Base-by-base conservation (phyloP, 2,329 filamentous ascomycete species). In the Cladorrhinum sp. region DNA sequence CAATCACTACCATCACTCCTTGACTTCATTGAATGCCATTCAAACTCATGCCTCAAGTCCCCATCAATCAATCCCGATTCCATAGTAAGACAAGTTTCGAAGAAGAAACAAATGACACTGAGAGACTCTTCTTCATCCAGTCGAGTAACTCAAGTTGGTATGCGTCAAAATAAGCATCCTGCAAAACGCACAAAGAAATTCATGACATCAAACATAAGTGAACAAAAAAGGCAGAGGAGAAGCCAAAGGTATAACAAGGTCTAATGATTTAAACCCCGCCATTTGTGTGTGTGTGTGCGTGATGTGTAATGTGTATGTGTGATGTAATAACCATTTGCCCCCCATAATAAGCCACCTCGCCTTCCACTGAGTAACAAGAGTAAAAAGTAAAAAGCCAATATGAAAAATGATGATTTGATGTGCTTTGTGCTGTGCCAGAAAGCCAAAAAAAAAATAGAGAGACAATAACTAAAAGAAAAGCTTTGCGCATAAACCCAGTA, bases 401-500 rank as follows among this genome's bases (percentile, higher is more conserved):
- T 36, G 33, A 36, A 36, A 16, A 46, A 46, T 46, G 42, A 46
- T 46, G n/a, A 46, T 46, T 46, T 46, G 42, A 18, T 46, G 42
- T 46, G 42, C 42, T 20, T 21, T 20, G 42, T 46, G 42, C 42
- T 21, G 18, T 46, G 42, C 33, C 33, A 36, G 12, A 36, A 46
- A 20, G n/a, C 42, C 48, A 5, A 39, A 55, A 42, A 55, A 46
- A 55, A n/a, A 36, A 26, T 20, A n/a, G n/a, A 56, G 42, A 55
- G 20, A 55, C 14, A 33, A 46, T 23, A 23, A 46, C 23, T 8
- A 48, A 23, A 9, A 48, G 16, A 46, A 58, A 52, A 61, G 33
- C 33, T 36, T 36, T 16, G 33, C 33, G 33, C 33, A 36, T 36
- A 16, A 36, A 24, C 62, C 54, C 39, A 55, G 55, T 60, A 51